Conservation (phyloP, 2,329 filamentous ascomycete species). For the Penicillium sp. region DNA sequence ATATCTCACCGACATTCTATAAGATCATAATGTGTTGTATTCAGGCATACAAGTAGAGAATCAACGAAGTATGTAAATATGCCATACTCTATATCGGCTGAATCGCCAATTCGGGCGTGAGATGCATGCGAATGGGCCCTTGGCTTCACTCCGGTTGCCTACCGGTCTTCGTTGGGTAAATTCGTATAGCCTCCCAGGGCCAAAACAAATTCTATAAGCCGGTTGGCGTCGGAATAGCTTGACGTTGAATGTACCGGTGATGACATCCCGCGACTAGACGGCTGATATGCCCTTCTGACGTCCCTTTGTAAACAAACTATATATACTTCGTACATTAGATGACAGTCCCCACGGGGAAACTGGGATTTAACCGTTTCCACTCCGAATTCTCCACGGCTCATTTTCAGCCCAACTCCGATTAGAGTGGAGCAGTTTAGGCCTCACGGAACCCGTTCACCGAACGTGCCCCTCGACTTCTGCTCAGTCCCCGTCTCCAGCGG, state of each 20-base stretch:
- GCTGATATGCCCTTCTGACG: slow-evolving; percentile 6
- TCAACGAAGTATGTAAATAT: not conserved
- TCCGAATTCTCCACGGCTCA: not conserved
- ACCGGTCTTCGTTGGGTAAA: not conserved
- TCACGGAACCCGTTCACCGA: slow-evolving; percentile 12
- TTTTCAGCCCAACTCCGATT: not conserved
- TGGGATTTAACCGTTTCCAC: not conserved
- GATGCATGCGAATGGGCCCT: not conserved
- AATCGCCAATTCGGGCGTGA: not conserved
- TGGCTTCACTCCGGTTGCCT: slow-evolving; percentile 3
- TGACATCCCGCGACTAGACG: slow-evolving; percentile 6
- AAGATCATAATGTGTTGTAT: not conserved
- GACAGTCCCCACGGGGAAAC: not conserved
- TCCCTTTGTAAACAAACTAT: not conserved
- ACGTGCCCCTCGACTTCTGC: not conserved
- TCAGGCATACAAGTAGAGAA: not conserved
- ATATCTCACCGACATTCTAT: not conserved
- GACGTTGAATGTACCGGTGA: not conserved
- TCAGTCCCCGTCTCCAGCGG: slow-evolving; percentile 8
- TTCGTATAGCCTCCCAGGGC: not conserved
- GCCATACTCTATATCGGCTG: not conserved
- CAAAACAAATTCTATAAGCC: slow-evolving; percentile 5
- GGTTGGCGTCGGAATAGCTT: slow-evolving; percentile 1
- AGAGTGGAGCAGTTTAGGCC: not conserved
- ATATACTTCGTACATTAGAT: not conserved